A percentile compares a stretch with the other conserved stretches of the same genome.
Evolutionary conservation across 2,329 filamentous ascomycete species (phyloP).

Genomic region (Juglanconis sp.): DNA sequence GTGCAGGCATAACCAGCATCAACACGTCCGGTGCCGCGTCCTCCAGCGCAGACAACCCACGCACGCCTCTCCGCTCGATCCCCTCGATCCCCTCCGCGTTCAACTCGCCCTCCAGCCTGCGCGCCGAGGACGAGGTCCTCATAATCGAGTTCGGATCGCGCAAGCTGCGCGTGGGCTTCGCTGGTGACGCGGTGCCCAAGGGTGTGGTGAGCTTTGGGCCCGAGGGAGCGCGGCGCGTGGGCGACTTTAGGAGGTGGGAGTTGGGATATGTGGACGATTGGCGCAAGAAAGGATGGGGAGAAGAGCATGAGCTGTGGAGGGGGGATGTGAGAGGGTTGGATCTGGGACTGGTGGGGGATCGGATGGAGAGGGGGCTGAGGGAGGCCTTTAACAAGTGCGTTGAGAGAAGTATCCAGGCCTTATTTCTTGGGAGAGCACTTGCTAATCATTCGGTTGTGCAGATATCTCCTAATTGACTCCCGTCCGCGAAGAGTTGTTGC

Average conservation of each 20-base stretch:
- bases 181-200: conserved; percentile 78
- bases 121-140: conserved; percentile 78
- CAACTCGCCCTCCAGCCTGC: conserved; percentile 57
- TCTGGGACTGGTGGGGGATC: conserved; percentile 78
- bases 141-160: conserved; percentile 81
- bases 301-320: conserved; percentile 72
- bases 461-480: conserved; percentile 67
- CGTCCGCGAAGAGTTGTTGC: conserved; percentile 72
- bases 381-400: conserved; percentile 79
- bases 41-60: conserved; percentile 42
- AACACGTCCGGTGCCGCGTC: conserved; percentile 8
- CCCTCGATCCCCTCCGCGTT: conserved; percentile 53
- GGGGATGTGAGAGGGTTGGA: conserved; percentile 71
- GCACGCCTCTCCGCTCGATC: conserved; percentile 57
- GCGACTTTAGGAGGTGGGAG: conserved; percentile 75
- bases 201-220: conserved; percentile 67
- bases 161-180: conserved; percentile 77
- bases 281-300: conserved; percentile 56
- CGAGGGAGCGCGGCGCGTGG: conserved; percentile 71
- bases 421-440: neutral
- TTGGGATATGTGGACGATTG: conserved; percentile 48
- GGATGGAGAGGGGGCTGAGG: conserved; percentile 76
- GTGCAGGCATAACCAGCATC: conserved; percentile 16
- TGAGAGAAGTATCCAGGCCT: conserved; percentile 24
- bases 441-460: conserved; percentile 27